Percentiles rank a stretch among this genome's conserved stretches.
Evolutionary conservation across 1,139 yeast species (phyloP).

Genomic region (Hansenula sp.): DNA sequence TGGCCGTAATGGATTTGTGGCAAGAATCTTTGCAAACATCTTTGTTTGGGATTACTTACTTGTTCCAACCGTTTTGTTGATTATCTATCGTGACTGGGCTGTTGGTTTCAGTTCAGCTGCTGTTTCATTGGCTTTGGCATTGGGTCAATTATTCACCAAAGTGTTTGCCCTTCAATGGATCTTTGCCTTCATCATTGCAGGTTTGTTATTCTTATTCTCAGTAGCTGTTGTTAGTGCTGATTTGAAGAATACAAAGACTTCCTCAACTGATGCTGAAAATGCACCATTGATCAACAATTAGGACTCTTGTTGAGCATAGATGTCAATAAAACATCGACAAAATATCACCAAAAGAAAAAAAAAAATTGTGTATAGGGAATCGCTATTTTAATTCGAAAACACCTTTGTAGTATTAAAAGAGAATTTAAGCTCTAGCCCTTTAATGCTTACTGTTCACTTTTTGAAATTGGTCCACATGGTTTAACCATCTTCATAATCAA

Average conservation of each 20-base stretch:
- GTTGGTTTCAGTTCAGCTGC: slow-evolving; percentile 56
- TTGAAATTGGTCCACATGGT: slow-evolving; percentile 33
- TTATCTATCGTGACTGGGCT: slow-evolving; percentile 67
- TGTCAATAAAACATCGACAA: too few species aligned
- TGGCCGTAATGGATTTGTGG: slow-evolving; percentile 39
- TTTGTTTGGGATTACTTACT: slow-evolving; percentile 75
- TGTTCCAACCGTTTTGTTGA: slow-evolving; percentile 55
- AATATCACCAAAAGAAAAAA: neutral
- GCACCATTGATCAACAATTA: slow-evolving; percentile 24
- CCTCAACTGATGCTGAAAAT: slow-evolving; percentile 18
- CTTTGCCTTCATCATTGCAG: slow-evolving; percentile 67
- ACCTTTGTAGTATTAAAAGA: too few species aligned
- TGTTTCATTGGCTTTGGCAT: slow-evolving; percentile 59
- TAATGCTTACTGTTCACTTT: neutral
- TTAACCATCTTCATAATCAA: slow-evolving; percentile 60
- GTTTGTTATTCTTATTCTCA: slow-evolving; percentile 44
- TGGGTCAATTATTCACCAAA: slow-evolving; percentile 65
- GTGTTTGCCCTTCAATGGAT: slow-evolving; percentile 80
- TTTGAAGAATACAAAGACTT: slow-evolving; percentile 15
- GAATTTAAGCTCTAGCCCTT: neutral
- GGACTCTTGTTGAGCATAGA: neutral
- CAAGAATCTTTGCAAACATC: slow-evolving; percentile 68
- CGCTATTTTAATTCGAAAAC: neutral
- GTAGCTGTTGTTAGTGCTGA: slow-evolving; percentile 37
- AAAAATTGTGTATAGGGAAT: neutral